These are phyloP conservation scores for Trichophyton benhamiae DNA, from an alignment of 2,329 filamentous ascomycete genomes.

Conservation along the genomic window DNA sequence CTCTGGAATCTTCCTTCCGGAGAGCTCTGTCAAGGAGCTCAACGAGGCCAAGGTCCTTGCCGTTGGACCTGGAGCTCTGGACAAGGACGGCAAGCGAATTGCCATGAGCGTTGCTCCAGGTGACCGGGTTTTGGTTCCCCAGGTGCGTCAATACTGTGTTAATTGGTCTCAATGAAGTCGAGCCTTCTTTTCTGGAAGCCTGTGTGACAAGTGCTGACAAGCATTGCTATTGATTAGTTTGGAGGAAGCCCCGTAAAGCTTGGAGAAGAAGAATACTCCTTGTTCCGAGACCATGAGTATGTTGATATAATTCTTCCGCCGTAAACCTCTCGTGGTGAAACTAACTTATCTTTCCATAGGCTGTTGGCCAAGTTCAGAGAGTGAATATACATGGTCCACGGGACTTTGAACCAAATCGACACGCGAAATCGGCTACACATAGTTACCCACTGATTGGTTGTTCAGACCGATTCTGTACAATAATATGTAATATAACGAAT, in stretches of 20 bases:
- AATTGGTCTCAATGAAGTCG: too few relatives aligned
- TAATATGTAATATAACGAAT: slow-evolving; percentile 6
- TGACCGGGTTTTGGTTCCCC: slow-evolving; percentile 90
- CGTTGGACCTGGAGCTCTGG: slow-evolving; percentile 76
- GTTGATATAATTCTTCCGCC: slow-evolving; percentile 30
- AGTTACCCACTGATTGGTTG: background rate
- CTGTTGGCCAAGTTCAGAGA: slow-evolving; percentile 99
- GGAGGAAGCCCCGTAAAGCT: slow-evolving; percentile 94
- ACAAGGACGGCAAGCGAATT: slow-evolving; percentile 80
- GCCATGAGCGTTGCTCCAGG: slow-evolving; percentile 70
- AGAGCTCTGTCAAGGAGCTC: slow-evolving; percentile 92
- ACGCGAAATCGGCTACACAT: background rate
- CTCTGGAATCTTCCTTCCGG: slow-evolving; percentile 92
- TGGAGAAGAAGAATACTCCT: slow-evolving; percentile 87
- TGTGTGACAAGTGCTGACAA: too few relatives aligned
- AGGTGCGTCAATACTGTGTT: slow-evolving; percentile 45
- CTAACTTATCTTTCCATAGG: slow-evolving; percentile 38
- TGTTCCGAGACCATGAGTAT: slow-evolving; percentile 97
- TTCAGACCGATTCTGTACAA: background rate
- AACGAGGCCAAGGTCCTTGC: slow-evolving; percentile 96
- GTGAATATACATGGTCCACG: slow-evolving; percentile 38
- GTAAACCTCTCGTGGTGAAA: background rate
- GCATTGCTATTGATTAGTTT: slow-evolving; percentile 44
- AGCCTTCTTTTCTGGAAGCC: too few relatives aligned
- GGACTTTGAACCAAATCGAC: background rate